Evolutionary conservation across 2,329 filamentous ascomycete genomes (phyloP), one percentile per base, ranked within the genome.

Genomic region (Cladosporium sphaerospermum): DNA sequence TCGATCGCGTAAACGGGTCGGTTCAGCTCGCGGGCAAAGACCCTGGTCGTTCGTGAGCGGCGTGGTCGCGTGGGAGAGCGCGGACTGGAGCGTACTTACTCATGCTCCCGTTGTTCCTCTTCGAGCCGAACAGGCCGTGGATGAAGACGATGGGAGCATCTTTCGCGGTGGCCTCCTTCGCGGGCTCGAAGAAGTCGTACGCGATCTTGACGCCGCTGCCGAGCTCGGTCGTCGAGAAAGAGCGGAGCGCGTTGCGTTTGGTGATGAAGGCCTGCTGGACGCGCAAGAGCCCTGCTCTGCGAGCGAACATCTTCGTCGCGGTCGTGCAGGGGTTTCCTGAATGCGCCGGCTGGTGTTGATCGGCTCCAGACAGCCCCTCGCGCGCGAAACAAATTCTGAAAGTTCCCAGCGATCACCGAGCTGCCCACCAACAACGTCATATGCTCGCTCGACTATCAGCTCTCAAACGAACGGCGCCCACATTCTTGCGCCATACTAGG

Each of bases 111-210:
- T 96, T 96, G 69, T 97, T 97, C 75, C 89, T 90, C 75, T 95
- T 96, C 36, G 89, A 96, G 16, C 92, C 92, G 65, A 97, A 96
- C 9, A 97, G 77, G 1, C 93, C 92, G 68, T 97, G 92, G 65
- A 97, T 82, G 60, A 97, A 87, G 57, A 97, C 72, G 58, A 97
- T 89, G 2, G 91, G 88, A 49, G 75, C 73, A 53, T 72, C 67
- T 54, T 59, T 61, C 9, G 51, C 54, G 47, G 53, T 59, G 44
- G 61, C 61, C 42, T 54, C 69, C 66, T 64, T 75, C 68, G 52
- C 70, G 65, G 86, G 82, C 62, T 80, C 73, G 65, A 89, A 83
- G 41, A 87, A 73, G 62, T 89, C 85, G 67, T 81, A 89, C 1
- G 79, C 78, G 34, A 90, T 71, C 14, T 62, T 62, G 53, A 71